Base-by-base conservation (phyloP, 2,329 filamentous ascomycete species). In the Sporothrix globosa region DNA sequence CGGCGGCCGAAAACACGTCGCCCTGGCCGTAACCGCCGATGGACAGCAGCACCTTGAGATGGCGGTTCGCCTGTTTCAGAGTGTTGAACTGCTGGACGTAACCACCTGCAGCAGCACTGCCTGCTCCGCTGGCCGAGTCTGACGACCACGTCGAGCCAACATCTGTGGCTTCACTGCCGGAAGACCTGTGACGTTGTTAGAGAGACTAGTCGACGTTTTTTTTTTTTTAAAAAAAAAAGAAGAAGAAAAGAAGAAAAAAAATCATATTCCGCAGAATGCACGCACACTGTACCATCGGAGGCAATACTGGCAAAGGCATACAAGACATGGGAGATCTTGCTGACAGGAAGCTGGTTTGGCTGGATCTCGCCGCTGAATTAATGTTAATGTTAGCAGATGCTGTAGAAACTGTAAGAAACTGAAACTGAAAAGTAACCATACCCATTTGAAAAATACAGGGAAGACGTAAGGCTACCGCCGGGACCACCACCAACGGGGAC, bases 11-110 rank as follows among this genome's bases (percentile, higher is more conserved):
- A 77, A 95, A 92, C 75, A 91, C 90, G 68, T 85, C 80, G 3
- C 90, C 92, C 78, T 91, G 92, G 0, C 88, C 91, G 88, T 90
- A 96, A 19, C 93, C 93, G 53, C 93, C 93, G 72, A 96, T 91
- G 48, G 90, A 92, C 10, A 96, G 84, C n/a, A 96, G 81, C 2
- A 91, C 85, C 80, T 96, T 96, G 70, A 96, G 80, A 68, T 91
- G 87, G 24, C 92, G 88, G 78, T 96, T 88, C 74, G 84, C 81
- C 80, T 93, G 90, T 83, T 96, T 96, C 68, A 91, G 84, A 1
- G 92, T 79, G 78, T 86, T 92, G 1, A 96, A 82, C 77, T 95
- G 91, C 80, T 93, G 93, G 73, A 93, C 79, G 76, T 88, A 91
- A 53, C 93, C 93, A 76, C 93, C 93, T 67, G 89, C 87, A 76